A percentile compares a stretch with the other conserved stretches of the same genome.
These are phyloP conservation scores for Psilocybe tampanensis DNA, from an alignment of 768 basidiomycete species.

Conservation along the genomic window DNA sequence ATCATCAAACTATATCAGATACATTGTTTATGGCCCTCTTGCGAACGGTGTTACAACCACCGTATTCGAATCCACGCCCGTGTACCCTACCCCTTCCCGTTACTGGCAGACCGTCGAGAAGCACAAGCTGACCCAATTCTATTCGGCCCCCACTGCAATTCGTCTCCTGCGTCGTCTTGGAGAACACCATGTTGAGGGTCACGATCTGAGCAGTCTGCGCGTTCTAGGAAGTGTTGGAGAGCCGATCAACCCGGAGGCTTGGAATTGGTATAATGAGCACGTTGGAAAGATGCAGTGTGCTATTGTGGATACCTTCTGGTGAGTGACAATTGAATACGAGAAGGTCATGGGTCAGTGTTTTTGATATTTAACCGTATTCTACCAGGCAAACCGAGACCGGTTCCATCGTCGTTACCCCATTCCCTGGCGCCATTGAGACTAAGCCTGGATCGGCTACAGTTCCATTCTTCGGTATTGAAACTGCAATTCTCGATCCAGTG, in stretches of 20 bases:
- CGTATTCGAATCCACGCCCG: constrained; percentile 95
- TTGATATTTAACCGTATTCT: constrained; percentile 6
- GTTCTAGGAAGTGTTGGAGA: constrained; percentile 95
- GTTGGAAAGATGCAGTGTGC: constrained; percentile 89
- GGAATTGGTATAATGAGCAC: constrained; percentile 98
- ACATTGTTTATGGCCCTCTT: constrained; percentile 96
- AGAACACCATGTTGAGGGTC: constrained; percentile 77
- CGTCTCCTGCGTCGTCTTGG: constrained; percentile 83
- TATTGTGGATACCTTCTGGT: constrained; percentile 93
- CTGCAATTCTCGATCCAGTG: constrained; percentile 85
- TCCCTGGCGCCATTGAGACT: constrained; percentile 94
- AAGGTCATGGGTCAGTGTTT: constrained; percentile 1
- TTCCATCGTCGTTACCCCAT: constrained; percentile 90
- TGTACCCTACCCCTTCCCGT: constrained; percentile 93
- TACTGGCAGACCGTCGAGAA: constrained; percentile 97
- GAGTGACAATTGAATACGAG: constrained; percentile 20
- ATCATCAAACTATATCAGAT: constrained; percentile 37
- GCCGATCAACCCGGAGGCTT: constrained; percentile 98
- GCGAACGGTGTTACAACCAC: constrained; percentile 81
- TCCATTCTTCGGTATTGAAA: constrained; percentile 95
- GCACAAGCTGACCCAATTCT: constrained; percentile 95
- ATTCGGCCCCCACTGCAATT: constrained; percentile 94
- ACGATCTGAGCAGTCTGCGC: constrained; percentile 82
- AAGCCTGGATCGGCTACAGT: constrained; percentile 97
- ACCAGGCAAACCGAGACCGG: constrained; percentile 96